Percentiles rank a stretch among this genome's conserved stretches.
Evolutionary conservation across 2,329 filamentous ascomycete species (phyloP).

Genomic region (Scorias spongiosa): DNA sequence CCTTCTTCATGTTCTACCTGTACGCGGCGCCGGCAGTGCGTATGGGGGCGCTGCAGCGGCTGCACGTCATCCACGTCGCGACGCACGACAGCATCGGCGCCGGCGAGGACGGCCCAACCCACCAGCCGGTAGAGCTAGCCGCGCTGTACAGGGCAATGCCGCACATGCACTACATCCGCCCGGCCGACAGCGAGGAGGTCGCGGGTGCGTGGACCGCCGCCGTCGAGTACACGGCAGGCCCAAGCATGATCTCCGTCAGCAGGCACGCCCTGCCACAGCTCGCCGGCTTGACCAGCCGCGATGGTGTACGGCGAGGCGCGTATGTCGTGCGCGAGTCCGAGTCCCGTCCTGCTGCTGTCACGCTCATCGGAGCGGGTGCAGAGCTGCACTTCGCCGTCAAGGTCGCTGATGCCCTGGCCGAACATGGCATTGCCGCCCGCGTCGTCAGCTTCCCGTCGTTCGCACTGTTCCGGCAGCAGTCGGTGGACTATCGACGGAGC

Average conservation of each 20-base stretch:
- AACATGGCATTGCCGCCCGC: slow-evolving; percentile 25
- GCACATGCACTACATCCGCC: slow-evolving; percentile 24
- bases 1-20: slow-evolving; percentile 26
- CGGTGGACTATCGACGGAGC: slow-evolving; percentile 29
- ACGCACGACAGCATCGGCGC: slow-evolving; percentile 24
- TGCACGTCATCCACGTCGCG: slow-evolving; percentile 24
- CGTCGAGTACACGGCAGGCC: slow-evolving; percentile 23
- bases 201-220: slow-evolving; percentile 29
- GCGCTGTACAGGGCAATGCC: slow-evolving; percentile 24
- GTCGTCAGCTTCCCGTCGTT: slow-evolving; percentile 37
- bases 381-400: slow-evolving; percentile 34
- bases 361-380: slow-evolving; percentile 36
- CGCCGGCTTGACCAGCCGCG: slow-evolving; percentile 21
- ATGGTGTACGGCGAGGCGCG: slow-evolving; percentile 25
- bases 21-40: slow-evolving; percentile 23
- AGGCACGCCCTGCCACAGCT: slow-evolving; percentile 28
- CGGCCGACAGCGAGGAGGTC: slow-evolving; percentile 22
- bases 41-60: slow-evolving; percentile 23
- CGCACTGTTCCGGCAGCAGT: slow-evolving; percentile 34
- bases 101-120: slow-evolving; percentile 24
- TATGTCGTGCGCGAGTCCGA: slow-evolving; percentile 27
- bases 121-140: slow-evolving; percentile 24
- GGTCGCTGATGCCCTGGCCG: slow-evolving; percentile 20
- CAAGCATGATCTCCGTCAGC: slow-evolving; percentile 30
- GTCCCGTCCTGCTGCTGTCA: slow-evolving; percentile 23